Conservation (phyloP, 2,329 filamentous ascomycete species). For the Colletotrichum orchidophilum region DNA sequence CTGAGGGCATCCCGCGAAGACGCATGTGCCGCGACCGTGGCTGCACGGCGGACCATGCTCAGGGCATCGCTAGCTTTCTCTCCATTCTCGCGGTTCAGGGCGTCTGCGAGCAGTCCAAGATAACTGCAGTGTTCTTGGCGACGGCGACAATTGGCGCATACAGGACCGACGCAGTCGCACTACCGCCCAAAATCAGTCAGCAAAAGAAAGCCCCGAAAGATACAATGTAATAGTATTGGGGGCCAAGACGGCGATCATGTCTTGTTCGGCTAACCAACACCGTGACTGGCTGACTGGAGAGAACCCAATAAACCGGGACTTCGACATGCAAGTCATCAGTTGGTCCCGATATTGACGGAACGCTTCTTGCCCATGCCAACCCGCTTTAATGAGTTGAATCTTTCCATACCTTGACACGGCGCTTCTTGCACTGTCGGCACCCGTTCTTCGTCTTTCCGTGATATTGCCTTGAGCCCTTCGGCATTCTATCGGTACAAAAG, state of each 20-base stretch:
- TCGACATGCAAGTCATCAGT: neutral
- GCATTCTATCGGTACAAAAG: slow-evolving; percentile 16
- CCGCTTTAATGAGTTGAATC: neutral
- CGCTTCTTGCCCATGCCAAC: neutral
- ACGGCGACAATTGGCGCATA: slow-evolving; percentile 33
- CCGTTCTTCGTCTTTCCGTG: slow-evolving; percentile 35
- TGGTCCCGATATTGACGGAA: neutral
- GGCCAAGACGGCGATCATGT: neutral
- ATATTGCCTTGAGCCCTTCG: slow-evolving; percentile 33
- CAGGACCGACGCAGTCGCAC: slow-evolving; percentile 33
- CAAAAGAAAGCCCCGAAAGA: neutral
- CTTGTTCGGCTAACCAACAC: slow-evolving; percentile 1
- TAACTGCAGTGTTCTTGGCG: slow-evolving; percentile 34
- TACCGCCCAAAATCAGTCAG: neutral
- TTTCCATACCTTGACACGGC: slow-evolving; percentile 32
- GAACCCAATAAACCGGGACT: neutral
- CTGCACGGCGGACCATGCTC: slow-evolving; percentile 29
- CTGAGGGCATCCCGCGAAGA: slow-evolving; percentile 29
- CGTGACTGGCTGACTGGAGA: neutral
- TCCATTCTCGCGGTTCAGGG: slow-evolving; percentile 32
- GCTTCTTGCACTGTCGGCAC: slow-evolving; percentile 34
- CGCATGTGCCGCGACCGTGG: slow-evolving; percentile 30
- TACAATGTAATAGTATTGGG: neutral
- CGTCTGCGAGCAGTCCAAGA: slow-evolving; percentile 30
- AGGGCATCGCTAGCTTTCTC: slow-evolving; percentile 16